phyloP scores from a whole-genome alignment of 2,329 filamentous ascomycete species.

The Fusarium sp. region DNA sequence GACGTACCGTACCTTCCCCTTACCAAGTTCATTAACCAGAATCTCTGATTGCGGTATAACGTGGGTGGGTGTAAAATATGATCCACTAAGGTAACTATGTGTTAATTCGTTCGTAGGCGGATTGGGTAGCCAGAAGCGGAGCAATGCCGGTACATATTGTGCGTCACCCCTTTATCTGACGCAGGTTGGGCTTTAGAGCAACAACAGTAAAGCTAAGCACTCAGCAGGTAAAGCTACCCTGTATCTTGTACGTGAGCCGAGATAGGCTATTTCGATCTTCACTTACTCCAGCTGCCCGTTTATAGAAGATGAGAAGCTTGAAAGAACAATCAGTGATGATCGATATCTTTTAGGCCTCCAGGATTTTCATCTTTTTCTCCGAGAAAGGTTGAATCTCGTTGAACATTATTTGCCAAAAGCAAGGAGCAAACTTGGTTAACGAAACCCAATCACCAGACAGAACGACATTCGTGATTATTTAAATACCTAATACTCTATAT shows the following conservation, averaged over 20 bases:
- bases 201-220: background rate
- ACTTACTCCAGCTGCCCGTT: background rate
- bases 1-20: constrained; percentile 23
- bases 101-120: background rate
- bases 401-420: background rate
- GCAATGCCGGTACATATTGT: background rate
- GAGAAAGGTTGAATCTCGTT: background rate
- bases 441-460: background rate
- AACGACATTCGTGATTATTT: background rate
- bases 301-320: background rate
- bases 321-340: background rate
- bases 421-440: background rate
- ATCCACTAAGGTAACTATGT: constrained; percentile 10
- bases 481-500: background rate
- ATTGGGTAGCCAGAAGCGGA: background rate
- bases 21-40: constrained; percentile 27
- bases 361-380: background rate
- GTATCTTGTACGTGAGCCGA: background rate
- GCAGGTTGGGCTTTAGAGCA: constrained; percentile 15
- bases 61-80: background rate
- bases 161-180: constrained; percentile 5
- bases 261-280: background rate
- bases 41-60: constrained; percentile 8
- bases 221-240: background rate
- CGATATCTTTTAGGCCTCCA: background rate